A percentile compares a stretch with the other conserved stretches of the same genome.
These are phyloP conservation scores for Cadophora sp. DNA, from an alignment of 2,329 filamentous ascomycete genomes.

Conservation along the genomic window DNA sequence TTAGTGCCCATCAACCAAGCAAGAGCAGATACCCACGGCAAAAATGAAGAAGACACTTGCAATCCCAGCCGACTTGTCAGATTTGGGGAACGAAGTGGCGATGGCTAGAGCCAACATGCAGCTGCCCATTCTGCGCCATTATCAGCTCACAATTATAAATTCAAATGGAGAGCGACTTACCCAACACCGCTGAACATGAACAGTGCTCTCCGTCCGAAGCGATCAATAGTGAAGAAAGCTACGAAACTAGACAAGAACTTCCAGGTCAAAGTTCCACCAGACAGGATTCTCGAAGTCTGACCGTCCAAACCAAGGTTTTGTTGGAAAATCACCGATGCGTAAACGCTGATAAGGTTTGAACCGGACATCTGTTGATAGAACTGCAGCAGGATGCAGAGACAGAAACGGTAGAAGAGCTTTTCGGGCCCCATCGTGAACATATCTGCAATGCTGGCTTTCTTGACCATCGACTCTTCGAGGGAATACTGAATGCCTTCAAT, in stretches of 20 bases:
- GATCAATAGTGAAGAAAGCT: constrained; percentile 65
- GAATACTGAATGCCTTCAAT: constrained; percentile 56
- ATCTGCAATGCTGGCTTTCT: constrained; percentile 50
- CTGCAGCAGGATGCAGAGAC: constrained; percentile 56
- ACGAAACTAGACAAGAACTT: constrained; percentile 57
- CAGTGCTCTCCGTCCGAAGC: constrained; percentile 67
- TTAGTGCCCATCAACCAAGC: too few relatives aligned
- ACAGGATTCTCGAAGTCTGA: constrained; percentile 57
- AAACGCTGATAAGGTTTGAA: constrained; percentile 51
- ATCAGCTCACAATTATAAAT: not conserved
- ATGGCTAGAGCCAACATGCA: constrained; percentile 63
- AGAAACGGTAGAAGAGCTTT: constrained; percentile 58
- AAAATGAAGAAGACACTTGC: constrained; percentile 63
- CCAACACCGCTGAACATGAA: constrained; percentile 59
- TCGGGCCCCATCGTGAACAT: constrained; percentile 58
- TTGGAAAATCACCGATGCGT: constrained; percentile 57
- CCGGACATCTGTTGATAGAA: constrained; percentile 57
- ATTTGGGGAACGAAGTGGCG: constrained; percentile 55
- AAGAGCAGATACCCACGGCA: constrained; percentile 41
- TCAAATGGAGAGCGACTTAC: not conserved
- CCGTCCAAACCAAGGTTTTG: constrained; percentile 52
- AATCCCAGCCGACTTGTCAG: constrained; percentile 56
- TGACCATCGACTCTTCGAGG: constrained; percentile 53
- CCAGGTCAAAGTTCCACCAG: constrained; percentile 57
- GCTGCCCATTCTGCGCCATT: constrained; percentile 50